Evolutionary conservation across 2,329 filamentous ascomycete genomes (phyloP).

Genomic region (Peltaster fructicola): DNA sequence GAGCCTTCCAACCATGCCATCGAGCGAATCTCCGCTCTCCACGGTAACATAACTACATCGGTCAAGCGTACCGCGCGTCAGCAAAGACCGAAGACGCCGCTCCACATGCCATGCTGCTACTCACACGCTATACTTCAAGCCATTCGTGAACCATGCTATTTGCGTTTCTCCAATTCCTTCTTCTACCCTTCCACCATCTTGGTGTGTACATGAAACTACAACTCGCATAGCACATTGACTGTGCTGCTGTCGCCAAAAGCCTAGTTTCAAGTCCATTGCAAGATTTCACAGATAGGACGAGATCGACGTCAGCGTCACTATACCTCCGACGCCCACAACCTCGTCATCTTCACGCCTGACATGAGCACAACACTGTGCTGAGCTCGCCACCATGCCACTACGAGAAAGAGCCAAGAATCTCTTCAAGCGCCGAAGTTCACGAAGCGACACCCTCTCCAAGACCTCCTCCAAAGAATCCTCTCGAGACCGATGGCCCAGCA

Average conservation of each 20-base stretch:
- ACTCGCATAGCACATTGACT: background rate
- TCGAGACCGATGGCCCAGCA: conserved; percentile 22
- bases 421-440: conserved; percentile 20
- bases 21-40: too few species aligned
- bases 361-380: conserved; percentile 2
- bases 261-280: conserved; percentile 1
- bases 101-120: too few species aligned
- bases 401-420: conserved; percentile 28
- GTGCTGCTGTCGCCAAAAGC: background rate
- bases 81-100: too few species aligned
- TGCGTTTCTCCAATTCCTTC: too few species aligned
- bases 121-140: too few species aligned
- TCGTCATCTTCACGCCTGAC: background rate
- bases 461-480: conserved; percentile 13
- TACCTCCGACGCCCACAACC: conserved; percentile 1
- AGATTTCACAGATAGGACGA: too few species aligned
- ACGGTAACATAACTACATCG: too few species aligned
- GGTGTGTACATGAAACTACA: too few species aligned
- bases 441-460: conserved; percentile 11
- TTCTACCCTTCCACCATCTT: too few species aligned
- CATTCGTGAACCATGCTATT: too few species aligned
- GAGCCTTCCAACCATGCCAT: too few species aligned
- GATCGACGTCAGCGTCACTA: background rate
- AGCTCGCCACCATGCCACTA: conserved; percentile 23
- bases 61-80: too few species aligned